Conservation (phyloP, 768 basidiomycete species). For the Trametes coccinea region DNA sequence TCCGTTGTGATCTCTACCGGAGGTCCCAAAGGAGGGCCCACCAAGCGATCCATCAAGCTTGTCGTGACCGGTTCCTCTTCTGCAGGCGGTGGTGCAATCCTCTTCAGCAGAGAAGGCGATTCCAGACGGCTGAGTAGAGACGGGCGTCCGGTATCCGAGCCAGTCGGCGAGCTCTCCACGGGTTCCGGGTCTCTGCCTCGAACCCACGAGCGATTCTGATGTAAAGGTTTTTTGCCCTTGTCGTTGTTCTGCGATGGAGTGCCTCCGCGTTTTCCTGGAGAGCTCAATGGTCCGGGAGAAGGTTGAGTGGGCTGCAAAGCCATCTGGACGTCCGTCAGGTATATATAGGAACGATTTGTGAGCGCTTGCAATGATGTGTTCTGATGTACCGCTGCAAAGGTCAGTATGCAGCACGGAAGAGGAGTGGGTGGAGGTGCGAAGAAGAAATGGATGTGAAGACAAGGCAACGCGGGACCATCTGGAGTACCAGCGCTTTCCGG, state of each 20-base stretch:
- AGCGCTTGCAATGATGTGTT: background rate
- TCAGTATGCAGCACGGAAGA: background rate
- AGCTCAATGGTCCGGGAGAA: background rate
- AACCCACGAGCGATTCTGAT: slow-evolving; percentile 9
- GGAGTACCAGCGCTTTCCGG: no score
- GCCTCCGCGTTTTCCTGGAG: slow-evolving; percentile 5
- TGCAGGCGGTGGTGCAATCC: background rate
- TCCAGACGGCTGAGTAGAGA: slow-evolving; percentile 7
- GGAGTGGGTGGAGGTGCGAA: background rate
- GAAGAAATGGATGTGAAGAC: background rate
- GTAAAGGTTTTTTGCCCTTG: slow-evolving; percentile 12
- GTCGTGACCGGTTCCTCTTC: background rate
- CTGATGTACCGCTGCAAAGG: background rate
- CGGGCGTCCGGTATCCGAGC: slow-evolving; percentile 5
- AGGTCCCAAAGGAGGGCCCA: background rate
- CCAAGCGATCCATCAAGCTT: background rate
- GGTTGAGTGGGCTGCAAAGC: slow-evolving; percentile 1
- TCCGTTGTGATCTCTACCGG: background rate
- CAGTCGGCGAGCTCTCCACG: background rate
- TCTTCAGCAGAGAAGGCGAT: slow-evolving; percentile 7
- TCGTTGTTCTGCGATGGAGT: background rate
- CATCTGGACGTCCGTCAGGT: background rate
- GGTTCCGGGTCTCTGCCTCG: slow-evolving; percentile 3
- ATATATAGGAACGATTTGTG: no score
- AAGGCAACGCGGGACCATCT: no score